Conservation (phyloP, 2,329 filamentous ascomycete species). For the Fusarium nurragi region DNA sequence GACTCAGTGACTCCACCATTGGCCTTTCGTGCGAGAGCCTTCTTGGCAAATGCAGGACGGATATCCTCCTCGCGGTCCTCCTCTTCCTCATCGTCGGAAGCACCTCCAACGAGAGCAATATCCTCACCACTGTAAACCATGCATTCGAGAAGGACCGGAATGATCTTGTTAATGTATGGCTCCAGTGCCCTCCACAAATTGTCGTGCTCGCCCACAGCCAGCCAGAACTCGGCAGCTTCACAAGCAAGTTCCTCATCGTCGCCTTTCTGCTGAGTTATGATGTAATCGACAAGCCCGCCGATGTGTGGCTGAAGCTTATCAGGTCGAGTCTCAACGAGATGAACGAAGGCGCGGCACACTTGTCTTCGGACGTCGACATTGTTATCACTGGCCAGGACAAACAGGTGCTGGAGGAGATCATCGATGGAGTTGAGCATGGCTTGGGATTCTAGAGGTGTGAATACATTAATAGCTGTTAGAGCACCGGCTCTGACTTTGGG, state of each 20-base stretch:
- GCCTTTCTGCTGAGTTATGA: conserved; percentile 86
- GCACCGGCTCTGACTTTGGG: conserved; percentile 83
- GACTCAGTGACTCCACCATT: conserved; percentile 62
- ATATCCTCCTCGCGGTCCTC: conserved; percentile 93
- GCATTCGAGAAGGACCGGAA: conserved; percentile 88
- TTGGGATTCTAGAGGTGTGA: conserved; percentile 84
- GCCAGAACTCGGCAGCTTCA: conserved; percentile 97
- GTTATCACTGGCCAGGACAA: conserved; percentile 79
- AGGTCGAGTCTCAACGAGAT: conserved; percentile 88
- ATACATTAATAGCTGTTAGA: conserved; percentile 88
- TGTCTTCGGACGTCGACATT: conserved; percentile 87
- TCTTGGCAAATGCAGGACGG: conserved; percentile 89
- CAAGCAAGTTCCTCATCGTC: conserved; percentile 90
- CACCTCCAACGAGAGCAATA: conserved; percentile 82
- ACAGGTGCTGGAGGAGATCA: conserved; percentile 81
- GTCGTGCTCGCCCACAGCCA: conserved; percentile 89
- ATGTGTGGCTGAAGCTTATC: conserved; percentile 93
- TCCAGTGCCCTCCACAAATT: conserved; percentile 78
- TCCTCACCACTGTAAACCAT: conserved; percentile 98
- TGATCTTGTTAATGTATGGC: conserved; percentile 83
- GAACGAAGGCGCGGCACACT: conserved; percentile 92
- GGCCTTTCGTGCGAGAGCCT: conserved; percentile 65
- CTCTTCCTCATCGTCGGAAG: conserved; percentile 88
- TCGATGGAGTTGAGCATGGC: conserved; percentile 85
- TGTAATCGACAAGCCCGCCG: conserved; percentile 88